Conservation (phyloP, 371 early-diverging fungal genomes). For the Mucor sp. region DNA sequence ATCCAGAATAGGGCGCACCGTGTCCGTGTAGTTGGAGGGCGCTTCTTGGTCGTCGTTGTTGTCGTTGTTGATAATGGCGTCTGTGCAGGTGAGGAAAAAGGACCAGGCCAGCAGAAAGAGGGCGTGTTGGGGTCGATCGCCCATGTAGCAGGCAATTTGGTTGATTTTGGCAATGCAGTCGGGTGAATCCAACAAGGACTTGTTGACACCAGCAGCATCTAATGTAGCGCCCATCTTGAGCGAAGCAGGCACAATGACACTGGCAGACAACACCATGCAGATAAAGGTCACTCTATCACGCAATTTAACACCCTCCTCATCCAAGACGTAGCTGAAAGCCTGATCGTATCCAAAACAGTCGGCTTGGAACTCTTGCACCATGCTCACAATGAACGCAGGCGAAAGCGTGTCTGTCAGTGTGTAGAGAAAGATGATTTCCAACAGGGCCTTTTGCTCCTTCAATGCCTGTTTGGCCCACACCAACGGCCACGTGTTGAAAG, state of each 20-base stretch:
- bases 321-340: constrained; percentile 32
- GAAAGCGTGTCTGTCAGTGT: constrained; percentile 14
- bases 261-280: constrained; percentile 24
- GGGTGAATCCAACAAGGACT: constrained; percentile 24
- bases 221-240: constrained; percentile 8
- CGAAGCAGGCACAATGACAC: constrained; percentile 6
- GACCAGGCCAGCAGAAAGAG: constrained; percentile 49
- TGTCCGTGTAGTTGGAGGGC: constrained; percentile 13
- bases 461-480: constrained; percentile 44
- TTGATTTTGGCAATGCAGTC: constrained; percentile 30
- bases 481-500: constrained; percentile 9
- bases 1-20: constrained; percentile 17
- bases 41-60: background rate
- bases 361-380: constrained; percentile 46
- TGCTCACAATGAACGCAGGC: constrained; percentile 20
- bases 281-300: constrained; percentile 27
- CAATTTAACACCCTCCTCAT: constrained; percentile 29
- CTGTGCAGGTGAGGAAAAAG: constrained; percentile 29
- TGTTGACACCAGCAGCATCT: background rate
- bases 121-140: constrained; percentile 28
- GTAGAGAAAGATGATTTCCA: constrained; percentile 40
- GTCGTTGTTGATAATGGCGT: constrained; percentile 4
- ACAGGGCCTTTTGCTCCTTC: constrained; percentile 41
- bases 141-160: constrained; percentile 32
- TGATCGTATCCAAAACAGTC: constrained; percentile 38